Evolutionary conservation across 2,329 filamentous ascomycete species (phyloP).

Genomic region (Fusarium gaditjirri): DNA sequence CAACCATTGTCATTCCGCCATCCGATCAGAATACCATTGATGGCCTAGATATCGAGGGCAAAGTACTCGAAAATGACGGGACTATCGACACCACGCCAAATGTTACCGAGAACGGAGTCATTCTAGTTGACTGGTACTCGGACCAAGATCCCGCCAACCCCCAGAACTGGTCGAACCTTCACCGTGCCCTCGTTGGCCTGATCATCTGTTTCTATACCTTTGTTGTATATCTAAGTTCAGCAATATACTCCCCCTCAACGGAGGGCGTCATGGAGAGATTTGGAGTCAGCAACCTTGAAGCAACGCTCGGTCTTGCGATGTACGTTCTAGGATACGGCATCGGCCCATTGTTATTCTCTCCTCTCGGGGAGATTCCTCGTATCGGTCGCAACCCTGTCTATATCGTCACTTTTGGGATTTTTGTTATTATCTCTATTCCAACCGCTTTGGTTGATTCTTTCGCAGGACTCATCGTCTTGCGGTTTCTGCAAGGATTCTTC

Average conservation of each 20-base stretch:
- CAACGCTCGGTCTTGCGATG: constrained; percentile 67
- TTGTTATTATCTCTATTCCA: constrained; percentile 73
- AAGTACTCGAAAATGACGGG: constrained; percentile 51
- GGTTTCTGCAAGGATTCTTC: constrained; percentile 74
- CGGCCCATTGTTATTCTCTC: constrained; percentile 72
- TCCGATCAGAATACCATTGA: neutral
- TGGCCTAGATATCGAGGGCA: constrained; percentile 46
- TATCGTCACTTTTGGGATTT: constrained; percentile 73
- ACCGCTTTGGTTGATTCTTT: constrained; percentile 71
- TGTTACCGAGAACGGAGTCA: constrained; percentile 58
- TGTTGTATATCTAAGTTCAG: constrained; percentile 62
- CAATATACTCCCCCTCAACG: constrained; percentile 59
- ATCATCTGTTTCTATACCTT: constrained; percentile 68
- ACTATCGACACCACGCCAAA: constrained; percentile 58
- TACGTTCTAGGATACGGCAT: constrained; percentile 73
- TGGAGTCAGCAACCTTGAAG: constrained; percentile 60
- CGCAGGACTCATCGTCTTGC: constrained; percentile 69
- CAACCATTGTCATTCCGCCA: neutral
- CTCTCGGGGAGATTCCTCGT: constrained; percentile 71
- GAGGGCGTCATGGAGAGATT: constrained; percentile 63
- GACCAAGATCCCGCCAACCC: constrained; percentile 65
- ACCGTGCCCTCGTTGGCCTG: constrained; percentile 53
- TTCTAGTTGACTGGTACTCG: constrained; percentile 66
- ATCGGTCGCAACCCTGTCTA: constrained; percentile 76
- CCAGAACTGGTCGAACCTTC: constrained; percentile 62